phyloP scores from a whole-genome alignment of 2,329 filamentous ascomycete genomes.

The Paraconiothyrium sp. region DNA sequence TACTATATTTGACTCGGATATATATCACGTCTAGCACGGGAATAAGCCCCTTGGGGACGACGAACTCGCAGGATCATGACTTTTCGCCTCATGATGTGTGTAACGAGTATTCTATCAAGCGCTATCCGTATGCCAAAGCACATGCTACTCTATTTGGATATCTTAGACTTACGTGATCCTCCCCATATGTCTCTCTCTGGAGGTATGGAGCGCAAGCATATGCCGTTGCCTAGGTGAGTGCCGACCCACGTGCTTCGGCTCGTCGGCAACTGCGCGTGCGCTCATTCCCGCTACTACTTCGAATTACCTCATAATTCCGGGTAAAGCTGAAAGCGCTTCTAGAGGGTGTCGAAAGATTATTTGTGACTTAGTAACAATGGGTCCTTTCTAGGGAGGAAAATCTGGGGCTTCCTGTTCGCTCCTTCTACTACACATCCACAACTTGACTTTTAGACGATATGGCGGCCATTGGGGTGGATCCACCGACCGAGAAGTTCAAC shows the following conservation, averaged over 20 bases:
- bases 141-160: too few relatives aligned
- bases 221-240: background rate
- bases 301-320: slow-evolving; percentile 8
- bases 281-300: background rate
- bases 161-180: too few relatives aligned
- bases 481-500: background rate
- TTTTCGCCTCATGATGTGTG: too few relatives aligned
- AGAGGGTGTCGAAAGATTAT: background rate
- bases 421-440: too few relatives aligned
- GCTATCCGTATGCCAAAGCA: too few relatives aligned
- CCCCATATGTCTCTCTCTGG: too few relatives aligned
- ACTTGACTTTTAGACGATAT: background rate
- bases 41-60: too few relatives aligned
- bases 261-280: background rate
- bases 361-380: background rate
- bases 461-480: background rate
- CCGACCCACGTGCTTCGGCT: background rate
- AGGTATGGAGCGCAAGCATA: background rate
- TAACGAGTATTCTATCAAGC: too few relatives aligned
- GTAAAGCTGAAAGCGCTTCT: background rate
- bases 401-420: background rate
- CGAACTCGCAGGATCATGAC: too few relatives aligned
- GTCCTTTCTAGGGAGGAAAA: background rate
- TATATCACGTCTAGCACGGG: too few relatives aligned
- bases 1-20: too few relatives aligned